Conservation (phyloP, 768 basidiomycete genomes). For the Amanita exitialis region DNA sequence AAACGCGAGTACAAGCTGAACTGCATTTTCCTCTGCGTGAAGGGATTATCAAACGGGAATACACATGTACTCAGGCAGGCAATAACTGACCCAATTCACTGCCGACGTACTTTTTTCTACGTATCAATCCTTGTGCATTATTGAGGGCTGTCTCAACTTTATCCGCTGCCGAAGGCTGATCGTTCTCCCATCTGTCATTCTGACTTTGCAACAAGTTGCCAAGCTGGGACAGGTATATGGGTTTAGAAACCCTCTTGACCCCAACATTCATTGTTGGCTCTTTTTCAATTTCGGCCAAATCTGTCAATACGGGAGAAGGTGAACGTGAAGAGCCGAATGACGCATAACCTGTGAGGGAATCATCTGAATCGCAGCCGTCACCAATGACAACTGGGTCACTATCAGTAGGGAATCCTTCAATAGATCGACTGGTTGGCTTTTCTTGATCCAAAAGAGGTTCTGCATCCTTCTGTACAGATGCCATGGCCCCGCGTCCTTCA, state of each 20-base stretch:
- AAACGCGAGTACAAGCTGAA: conserved; percentile 66
- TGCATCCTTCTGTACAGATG: conserved; percentile 28
- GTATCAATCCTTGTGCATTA: conserved; percentile 73
- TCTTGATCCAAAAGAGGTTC: conserved; percentile 5
- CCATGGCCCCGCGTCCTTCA: conserved; percentile 39
- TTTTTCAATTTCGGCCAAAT: conserved; percentile 73
- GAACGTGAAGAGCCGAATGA: conserved; percentile 53
- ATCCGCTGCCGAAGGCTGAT: conserved; percentile 56
- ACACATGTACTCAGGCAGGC: not conserved
- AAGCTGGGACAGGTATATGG: conserved; percentile 86
- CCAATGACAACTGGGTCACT: conserved; percentile 13
- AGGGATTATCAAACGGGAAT: not conserved
- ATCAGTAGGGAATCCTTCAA: not conserved
- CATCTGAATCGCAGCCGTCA: conserved; percentile 63
- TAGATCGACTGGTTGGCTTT: conserved; percentile 5
- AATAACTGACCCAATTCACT: conserved; percentile 69
- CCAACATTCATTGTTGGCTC: conserved; percentile 76
- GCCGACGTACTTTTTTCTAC: conserved; percentile 78
- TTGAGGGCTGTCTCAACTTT: conserved; percentile 73
- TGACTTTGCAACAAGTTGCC: conserved; percentile 58
- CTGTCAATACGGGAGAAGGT: conserved; percentile 70
- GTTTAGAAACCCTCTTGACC: conserved; percentile 59
- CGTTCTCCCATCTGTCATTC: conserved; percentile 39
- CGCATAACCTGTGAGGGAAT: conserved; percentile 76
- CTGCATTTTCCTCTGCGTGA: conserved; percentile 76